Evolutionary conservation across 305 asterid genomes (phyloP).

Genomic region (Solanum aculeatissimum): DNA sequence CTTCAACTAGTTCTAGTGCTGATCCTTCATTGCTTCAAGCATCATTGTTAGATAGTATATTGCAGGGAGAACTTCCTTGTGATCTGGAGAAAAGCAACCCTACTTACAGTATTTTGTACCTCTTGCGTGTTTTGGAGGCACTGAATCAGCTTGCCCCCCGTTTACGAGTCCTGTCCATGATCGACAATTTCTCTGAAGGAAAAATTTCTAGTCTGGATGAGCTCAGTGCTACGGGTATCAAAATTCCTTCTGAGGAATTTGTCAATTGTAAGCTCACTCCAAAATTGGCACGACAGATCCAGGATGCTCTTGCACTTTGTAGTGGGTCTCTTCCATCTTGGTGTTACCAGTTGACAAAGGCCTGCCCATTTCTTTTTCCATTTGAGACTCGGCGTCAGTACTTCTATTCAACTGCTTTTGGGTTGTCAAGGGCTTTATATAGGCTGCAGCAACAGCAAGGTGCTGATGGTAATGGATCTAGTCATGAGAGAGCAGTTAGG

Average conservation of each 20-base stretch:
- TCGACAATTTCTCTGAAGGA: constrained; percentile 72
- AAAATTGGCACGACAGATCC: constrained; percentile 89
- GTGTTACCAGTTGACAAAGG: constrained; percentile 96
- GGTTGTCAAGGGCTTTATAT: constrained; percentile 84
- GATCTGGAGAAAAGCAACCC: constrained; percentile 84
- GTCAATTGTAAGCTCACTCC: constrained; percentile 89
- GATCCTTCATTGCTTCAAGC: constrained; percentile 30
- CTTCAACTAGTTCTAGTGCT: constrained; percentile 26
- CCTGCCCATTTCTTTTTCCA: constrained; percentile 96
- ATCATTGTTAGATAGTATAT: constrained; percentile 81
- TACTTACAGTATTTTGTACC: constrained; percentile 73
- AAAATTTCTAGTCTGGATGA: constrained; percentile 45
- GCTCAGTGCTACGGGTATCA: constrained; percentile 29
- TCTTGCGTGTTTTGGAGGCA: constrained; percentile 79
- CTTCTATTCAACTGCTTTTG: constrained; percentile 97
- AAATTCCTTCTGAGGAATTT: constrained; percentile 58
- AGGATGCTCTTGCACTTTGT: constrained; percentile 96
- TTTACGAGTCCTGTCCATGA: constrained; percentile 41
- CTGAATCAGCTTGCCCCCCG: constrained; percentile 92
- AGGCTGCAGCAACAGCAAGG: constrained; percentile 95
- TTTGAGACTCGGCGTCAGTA: constrained; percentile 96
- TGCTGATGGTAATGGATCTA: constrained; percentile 52
- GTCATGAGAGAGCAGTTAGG: constrained; percentile 72
- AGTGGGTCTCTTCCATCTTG: constrained; percentile 96
- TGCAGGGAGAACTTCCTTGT: constrained; percentile 94